phyloP scores from a whole-genome alignment of 345 rosid genomes.

The Balakata baccata region DNA sequence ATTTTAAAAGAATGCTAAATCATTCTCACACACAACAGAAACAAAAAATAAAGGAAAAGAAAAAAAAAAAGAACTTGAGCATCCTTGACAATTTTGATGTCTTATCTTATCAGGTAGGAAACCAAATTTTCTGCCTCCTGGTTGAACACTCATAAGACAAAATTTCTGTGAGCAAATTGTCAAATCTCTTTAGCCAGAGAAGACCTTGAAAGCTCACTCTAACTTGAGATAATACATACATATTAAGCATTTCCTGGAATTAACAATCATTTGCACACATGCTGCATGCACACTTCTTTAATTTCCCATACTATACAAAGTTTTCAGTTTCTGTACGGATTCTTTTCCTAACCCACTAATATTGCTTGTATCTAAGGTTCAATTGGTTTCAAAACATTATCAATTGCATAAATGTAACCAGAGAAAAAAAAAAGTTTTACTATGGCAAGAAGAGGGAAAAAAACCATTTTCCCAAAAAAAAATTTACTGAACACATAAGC shows the following conservation, averaged over 20 bases:
- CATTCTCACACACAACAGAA: neutral
- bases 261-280: neutral
- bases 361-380: neutral
- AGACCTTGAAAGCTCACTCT: neutral
- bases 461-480: neutral
- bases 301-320: neutral
- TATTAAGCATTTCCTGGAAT: neutral
- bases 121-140: neutral
- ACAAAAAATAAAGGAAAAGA: too few relatives aligned
- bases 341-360: slow-evolving; percentile 2
- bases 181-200: neutral
- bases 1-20: neutral
- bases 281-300: neutral
- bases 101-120: neutral
- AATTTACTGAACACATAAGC: slow-evolving; percentile 8
- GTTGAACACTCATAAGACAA: neutral
- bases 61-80: neutral
- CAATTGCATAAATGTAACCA: neutral
- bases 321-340: too few relatives aligned
- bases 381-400: neutral
- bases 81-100: neutral
- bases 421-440: neutral
- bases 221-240: neutral
- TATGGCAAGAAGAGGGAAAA: neutral
- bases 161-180: neutral